Base-by-base conservation (phyloP, 2,329 filamentous ascomycete species). In the Fusarium mexicanum region DNA sequence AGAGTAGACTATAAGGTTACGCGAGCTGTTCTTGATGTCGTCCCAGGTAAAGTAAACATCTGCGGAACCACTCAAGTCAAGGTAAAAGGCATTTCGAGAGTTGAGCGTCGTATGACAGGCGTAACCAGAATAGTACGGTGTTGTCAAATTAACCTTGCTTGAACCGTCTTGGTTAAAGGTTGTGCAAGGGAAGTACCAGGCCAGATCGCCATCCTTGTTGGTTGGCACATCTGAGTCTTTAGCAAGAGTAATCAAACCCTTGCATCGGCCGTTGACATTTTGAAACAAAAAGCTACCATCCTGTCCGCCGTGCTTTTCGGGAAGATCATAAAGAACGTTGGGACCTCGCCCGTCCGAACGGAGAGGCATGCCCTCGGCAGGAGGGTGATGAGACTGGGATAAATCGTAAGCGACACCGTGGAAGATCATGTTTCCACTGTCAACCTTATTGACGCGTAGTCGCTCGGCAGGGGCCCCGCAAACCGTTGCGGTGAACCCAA, bases 271-370 rank as follows among this genome's bases (percentile, higher is more conserved):
- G 78, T 99, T 99, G 82, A 99, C 96, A 76, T 98, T 97, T 81
- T 99, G 96, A 84, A 99, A 99, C 79, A 99, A 85, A 81, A 99
- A 99, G 80, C 95, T 98, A 66, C 94, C 96, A 80, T 99, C 97
- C 82, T 93, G 89, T n/a, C 95, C 96, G 63, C 91, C 92, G 77
- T 96, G 91, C 79, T 94, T 94, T 76, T 92, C 89, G 2, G 92
- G 88, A n/a, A 97, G 85, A 80, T 98, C 95, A 79, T 91, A 98
- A 20, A 99, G 86, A 31, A 99, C 91, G 78, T 98, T 98, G 33
- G 93, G 87, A 37, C 88, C 89, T 5, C 81, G 76, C 24, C 85
- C 85, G 68, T 88, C 84, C 17, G 72, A 61, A 38, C 81, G 81
- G 20, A 86, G 81, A 2, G 93, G 90, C 74, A 99, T 94, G 41